Conservation (phyloP, 2,329 filamentous ascomycete genomes). For the Lachnellula hyalina region DNA sequence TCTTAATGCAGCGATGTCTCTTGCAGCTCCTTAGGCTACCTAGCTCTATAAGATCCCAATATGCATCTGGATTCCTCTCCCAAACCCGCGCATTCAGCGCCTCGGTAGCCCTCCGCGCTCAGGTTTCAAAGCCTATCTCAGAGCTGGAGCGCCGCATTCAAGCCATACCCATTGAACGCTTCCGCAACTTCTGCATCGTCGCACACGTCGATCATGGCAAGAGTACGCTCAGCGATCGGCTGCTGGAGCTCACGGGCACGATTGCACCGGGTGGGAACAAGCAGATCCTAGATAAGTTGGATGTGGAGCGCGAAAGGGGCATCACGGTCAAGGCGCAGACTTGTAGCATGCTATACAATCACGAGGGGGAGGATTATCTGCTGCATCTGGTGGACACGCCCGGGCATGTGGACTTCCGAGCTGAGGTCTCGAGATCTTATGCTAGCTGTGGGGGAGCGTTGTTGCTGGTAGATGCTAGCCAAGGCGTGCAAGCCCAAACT, state of each 20-base stretch:
- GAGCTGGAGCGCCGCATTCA: slow-evolving; percentile 58
- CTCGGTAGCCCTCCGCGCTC: slow-evolving; percentile 24
- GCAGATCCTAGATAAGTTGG: slow-evolving; percentile 93
- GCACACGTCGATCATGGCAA: slow-evolving; percentile 99
- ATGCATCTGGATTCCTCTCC: slow-evolving; percentile 25
- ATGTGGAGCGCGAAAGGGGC: slow-evolving; percentile 91
- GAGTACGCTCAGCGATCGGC: slow-evolving; percentile 85
- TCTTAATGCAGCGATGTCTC: slow-evolving; percentile 33
- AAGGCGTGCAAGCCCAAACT: slow-evolving; percentile 95
- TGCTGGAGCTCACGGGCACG: slow-evolving; percentile 91
- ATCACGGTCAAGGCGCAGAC: slow-evolving; percentile 99
- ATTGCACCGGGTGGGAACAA: slow-evolving; percentile 84
- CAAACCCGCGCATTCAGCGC: slow-evolving; percentile 24
- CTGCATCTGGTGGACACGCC: slow-evolving; percentile 95
- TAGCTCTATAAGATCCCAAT: slow-evolving; percentile 28
- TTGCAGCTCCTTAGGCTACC: slow-evolving; percentile 30
- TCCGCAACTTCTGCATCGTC: slow-evolving; percentile 96
- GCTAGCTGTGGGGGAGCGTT: slow-evolving; percentile 91
- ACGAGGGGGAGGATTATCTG: slow-evolving; percentile 82
- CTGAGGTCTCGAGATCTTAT: slow-evolving; percentile 93
- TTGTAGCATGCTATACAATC: slow-evolving; percentile 92
- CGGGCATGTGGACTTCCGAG: slow-evolving; percentile 95
- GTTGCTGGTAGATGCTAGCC: slow-evolving; percentile 89
- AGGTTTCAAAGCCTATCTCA: slow-evolving; percentile 29
- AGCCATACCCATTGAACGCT: slow-evolving; percentile 71